Evolutionary conservation across 225 moss, liverwort and hornwort genomes (phyloP).

Genomic region (Asterella californica): DNA sequence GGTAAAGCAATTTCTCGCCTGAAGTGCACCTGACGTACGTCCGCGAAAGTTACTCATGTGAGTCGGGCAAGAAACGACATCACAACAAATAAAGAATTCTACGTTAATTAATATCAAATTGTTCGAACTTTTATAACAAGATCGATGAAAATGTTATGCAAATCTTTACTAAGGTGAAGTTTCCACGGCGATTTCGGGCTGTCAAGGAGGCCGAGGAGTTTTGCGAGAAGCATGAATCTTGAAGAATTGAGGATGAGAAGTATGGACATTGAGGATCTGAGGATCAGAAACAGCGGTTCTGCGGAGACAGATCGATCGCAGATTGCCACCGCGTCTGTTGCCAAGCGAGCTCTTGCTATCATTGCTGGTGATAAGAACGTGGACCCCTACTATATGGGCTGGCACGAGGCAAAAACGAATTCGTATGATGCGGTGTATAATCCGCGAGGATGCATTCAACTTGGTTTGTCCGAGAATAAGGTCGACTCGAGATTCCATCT

Average conservation of each 20-base stretch:
- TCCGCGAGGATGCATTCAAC: constrained; percentile 78
- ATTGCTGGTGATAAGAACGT: constrained; percentile 24
- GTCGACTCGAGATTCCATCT: constrained; percentile 29
- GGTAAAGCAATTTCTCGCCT: too few relatives aligned
- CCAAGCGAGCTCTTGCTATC: constrained; percentile 34
- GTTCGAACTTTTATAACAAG: too few relatives aligned
- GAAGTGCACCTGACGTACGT: too few relatives aligned
- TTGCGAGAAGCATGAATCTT: not conserved
- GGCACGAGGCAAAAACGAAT: constrained; percentile 54
- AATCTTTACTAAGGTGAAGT: not conserved
- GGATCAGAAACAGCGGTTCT: not conserved
- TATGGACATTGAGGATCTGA: not conserved
- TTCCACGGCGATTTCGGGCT: not conserved
- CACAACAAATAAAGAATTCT: too few relatives aligned
- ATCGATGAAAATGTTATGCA: not conserved
- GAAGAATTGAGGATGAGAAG: not conserved
- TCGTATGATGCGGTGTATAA: constrained; percentile 53
- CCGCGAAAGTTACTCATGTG: too few relatives aligned
- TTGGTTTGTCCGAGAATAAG: constrained; percentile 79
- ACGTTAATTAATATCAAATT: too few relatives aligned
- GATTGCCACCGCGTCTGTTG: constrained; percentile 20
- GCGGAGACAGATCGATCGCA: not conserved
- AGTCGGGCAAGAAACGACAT: too few relatives aligned
- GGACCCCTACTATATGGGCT: constrained; percentile 54
- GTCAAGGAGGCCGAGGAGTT: not conserved